Evolutionary conservation across 192 early-diverging fungal genomes (phyloP).

Genomic region (Kappamyces sp.): DNA sequence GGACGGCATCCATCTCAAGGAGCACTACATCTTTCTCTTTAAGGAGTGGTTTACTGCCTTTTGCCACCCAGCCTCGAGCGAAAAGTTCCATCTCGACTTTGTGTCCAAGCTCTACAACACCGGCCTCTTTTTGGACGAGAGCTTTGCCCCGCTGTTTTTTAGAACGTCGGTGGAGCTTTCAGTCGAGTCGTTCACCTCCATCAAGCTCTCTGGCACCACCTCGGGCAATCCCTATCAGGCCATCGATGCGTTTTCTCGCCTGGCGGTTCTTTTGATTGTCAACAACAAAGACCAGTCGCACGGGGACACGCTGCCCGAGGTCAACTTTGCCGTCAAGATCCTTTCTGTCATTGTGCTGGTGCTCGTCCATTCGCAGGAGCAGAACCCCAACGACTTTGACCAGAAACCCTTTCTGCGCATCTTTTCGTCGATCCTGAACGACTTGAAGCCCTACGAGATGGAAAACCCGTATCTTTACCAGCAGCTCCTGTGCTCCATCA

Average conservation of each 20-base stretch:
- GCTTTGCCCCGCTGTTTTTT: constrained; percentile 82
- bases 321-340: constrained; percentile 73
- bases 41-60: constrained; percentile 77
- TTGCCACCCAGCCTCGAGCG: constrained; percentile 64
- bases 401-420: constrained; percentile 88
- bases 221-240: constrained; percentile 61
- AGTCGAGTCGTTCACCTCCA: constrained; percentile 65
- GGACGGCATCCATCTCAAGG: constrained; percentile 49
- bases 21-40: constrained; percentile 62
- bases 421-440: constrained; percentile 75
- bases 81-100: constrained; percentile 60
- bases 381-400: constrained; percentile 71
- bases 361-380: constrained; percentile 79
- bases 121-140: constrained; percentile 68
- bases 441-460: constrained; percentile 63
- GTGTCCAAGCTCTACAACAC: constrained; percentile 66
- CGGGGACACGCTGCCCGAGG: constrained; percentile 20
- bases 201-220: constrained; percentile 33
- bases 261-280: constrained; percentile 77
- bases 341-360: constrained; percentile 81
- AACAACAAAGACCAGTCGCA: constrained; percentile 58
- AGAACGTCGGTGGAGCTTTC: constrained; percentile 80
- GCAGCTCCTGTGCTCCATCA: constrained; percentile 64
- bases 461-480: constrained; percentile 64
- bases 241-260: constrained; percentile 86